These are phyloP conservation scores for Microbotryum scabiosae DNA, from an alignment of 1,284 basidiomycete genomes.

Conservation along the genomic window DNA sequence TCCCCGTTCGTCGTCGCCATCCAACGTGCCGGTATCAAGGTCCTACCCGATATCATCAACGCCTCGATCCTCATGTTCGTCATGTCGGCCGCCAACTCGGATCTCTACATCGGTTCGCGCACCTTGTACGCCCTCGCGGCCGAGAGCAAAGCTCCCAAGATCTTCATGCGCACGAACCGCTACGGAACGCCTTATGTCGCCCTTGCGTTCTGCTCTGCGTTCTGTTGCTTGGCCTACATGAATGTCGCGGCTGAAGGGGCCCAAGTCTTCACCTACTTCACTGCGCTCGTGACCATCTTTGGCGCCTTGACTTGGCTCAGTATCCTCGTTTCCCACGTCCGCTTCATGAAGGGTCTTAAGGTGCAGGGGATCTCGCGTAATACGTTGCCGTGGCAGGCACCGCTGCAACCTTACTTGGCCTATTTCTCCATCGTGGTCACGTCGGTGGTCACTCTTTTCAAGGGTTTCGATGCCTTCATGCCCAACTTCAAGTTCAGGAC, in stretches of 20 bases:
- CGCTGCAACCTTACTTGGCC: slow-evolving; percentile 51
- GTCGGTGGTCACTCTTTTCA: slow-evolving; percentile 56
- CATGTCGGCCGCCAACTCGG: slow-evolving; percentile 74
- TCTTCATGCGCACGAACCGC: slow-evolving; percentile 48
- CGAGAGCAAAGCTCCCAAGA: slow-evolving; percentile 56
- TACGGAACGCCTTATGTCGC: slow-evolving; percentile 45
- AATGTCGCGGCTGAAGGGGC: slow-evolving; percentile 32
- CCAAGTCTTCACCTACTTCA: slow-evolving; percentile 61
- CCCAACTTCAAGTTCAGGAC: slow-evolving; percentile 50
- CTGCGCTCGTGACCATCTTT: slow-evolving; percentile 33
- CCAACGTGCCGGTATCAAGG: slow-evolving; percentile 59
- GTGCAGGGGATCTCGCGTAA: slow-evolving; percentile 58
- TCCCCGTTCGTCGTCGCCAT: slow-evolving; percentile 79
- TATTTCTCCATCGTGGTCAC: slow-evolving; percentile 53
- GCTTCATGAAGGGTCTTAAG: slow-evolving; percentile 61
- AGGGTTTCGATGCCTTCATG: slow-evolving; percentile 53
- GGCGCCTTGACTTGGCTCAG: slow-evolving; percentile 44
- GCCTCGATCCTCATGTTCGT: slow-evolving; percentile 59
- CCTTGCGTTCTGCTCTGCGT: slow-evolving; percentile 38
- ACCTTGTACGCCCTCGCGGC: slow-evolving; percentile 68
- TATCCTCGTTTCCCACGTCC: slow-evolving; percentile 59
- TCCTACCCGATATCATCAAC: slow-evolving; percentile 62
- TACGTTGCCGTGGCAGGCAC: slow-evolving; percentile 57
- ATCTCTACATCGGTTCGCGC: slow-evolving; percentile 69
- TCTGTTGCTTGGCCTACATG: slow-evolving; percentile 41